Base-by-base conservation (phyloP, 257 asterid species). In the Eucommia ulmoides region DNA sequence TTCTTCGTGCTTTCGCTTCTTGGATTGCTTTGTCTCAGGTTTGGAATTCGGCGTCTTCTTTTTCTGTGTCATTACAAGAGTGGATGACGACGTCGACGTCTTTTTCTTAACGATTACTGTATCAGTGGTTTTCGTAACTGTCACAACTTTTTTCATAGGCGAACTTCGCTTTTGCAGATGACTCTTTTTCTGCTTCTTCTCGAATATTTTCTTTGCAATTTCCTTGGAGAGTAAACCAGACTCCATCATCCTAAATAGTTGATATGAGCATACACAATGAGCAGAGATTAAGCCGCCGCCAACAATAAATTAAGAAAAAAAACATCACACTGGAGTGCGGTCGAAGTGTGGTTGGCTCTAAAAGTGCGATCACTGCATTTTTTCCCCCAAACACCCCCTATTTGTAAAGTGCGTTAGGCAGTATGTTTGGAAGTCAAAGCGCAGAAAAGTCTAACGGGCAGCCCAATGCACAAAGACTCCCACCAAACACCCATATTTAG, bases 221-320 rank as follows among this genome's bases (percentile, higher is more conserved):
- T 89, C 93, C 65, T 67, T 70, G 10, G 88, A 62, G 19, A 89
- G 98, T 73, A 89, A 76, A 51, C 98, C 96, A 0, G 73, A 80
- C 67, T 89, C 96, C 98, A 89, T 85, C 96, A 89, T 74, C 98
- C 98, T 89, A n/a, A 22, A 21, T 25, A 12, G 38, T 29, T 29
- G 38, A 29, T n/a, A n/a, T n/a, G n/a, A n/a, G n/a, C n/a, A n/a
- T n/a, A n/a, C n/a, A n/a, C n/a, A n/a, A n/a, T n/a, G n/a, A n/a
- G n/a, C n/a, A n/a, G n/a, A n/a, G n/a, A n/a, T n/a, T n/a, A n/a
- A n/a, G n/a, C n/a, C n/a, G n/a, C n/a, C n/a, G n/a, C n/a, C n/a
- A n/a, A n/a, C n/a, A n/a, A 29, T 29, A 29, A 12, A 29, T 29
- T 12, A 29, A 29, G 7, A 5, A 5, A 12, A 29, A 5, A 29